Evolutionary conservation across 768 basidiomycete genomes (phyloP).

Genomic region (Lactarius deliciosus): DNA sequence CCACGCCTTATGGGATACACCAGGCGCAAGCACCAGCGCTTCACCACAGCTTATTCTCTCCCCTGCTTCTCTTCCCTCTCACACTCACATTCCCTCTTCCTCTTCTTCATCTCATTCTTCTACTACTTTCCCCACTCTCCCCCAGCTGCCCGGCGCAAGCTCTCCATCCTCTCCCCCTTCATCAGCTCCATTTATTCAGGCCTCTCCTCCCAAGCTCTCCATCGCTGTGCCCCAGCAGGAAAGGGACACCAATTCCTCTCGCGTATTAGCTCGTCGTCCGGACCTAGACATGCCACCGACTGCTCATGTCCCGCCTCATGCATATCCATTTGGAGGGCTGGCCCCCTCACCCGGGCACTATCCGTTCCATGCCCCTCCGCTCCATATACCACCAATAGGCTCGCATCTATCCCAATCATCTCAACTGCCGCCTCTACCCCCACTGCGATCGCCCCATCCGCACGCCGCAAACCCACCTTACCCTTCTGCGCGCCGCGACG

Average conservation of each 20-base stretch:
- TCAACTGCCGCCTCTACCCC: conserved; percentile 20
- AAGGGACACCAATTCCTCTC: conserved; percentile 19
- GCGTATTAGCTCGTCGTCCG: conserved; percentile 18
- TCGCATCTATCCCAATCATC: conserved; percentile 15
- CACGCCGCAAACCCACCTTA: conserved; percentile 27
- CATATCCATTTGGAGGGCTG: conserved; percentile 27
- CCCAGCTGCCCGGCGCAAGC: conserved; percentile 28
- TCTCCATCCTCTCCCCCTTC: conserved; percentile 17
- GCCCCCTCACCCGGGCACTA: conserved; percentile 39
- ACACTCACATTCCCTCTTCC: conserved; percentile 19
- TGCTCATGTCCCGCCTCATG: conserved; percentile 24
- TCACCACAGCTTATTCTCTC: conserved; percentile 26
- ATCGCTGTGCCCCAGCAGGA: conserved; percentile 17
- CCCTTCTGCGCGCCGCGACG: conserved; percentile 28
- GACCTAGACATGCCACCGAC: conserved; percentile 27
- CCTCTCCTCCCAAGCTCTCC: conserved; percentile 14
- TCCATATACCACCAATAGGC: conserved; percentile 26
- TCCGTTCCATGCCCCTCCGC: conserved; percentile 35
- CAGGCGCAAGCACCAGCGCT: conserved; percentile 31
- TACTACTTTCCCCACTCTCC: conserved; percentile 14
- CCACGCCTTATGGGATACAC: conserved; percentile 31
- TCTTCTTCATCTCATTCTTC: conserved; percentile 23
- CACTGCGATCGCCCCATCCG: conserved; percentile 24
- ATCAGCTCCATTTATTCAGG: conserved; percentile 17
- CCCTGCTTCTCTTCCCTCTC: conserved; percentile 25